Evolutionary conservation across 1,139 yeast species (phyloP), one percentile per base, ranked within the genome.

Genomic region (Candida dubliniensis): DNA sequence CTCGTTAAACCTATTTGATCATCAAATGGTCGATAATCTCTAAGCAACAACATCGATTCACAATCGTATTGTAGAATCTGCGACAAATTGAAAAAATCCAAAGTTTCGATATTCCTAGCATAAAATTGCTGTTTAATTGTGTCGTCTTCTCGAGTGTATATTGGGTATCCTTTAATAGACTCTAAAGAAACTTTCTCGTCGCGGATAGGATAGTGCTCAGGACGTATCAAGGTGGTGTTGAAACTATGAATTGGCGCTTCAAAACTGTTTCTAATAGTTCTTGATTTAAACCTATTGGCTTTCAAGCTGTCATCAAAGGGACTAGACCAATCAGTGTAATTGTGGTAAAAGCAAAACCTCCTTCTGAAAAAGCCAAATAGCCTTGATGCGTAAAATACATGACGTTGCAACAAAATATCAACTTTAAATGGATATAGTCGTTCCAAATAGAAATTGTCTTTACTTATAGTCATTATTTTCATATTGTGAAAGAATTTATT

Each of bases 161-260:
- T 40, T 4, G 49, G 41, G 25, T 41, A 40, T 5, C 38, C 29
- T n/a, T 39, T 36, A 10, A 14, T 27, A 13, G 29, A 27, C 5
- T 27, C 32, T 32, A 18, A 18, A 18, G 15, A 7, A 12, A 12
- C 9, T 18, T 34, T 39, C 15, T 42, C 39, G 8, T 43, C 36
- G 14, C 43, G 44, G 10, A 59, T 60, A 3, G 71, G 69, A 45
- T 64, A 67, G 49, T 67, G 69, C 38, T 64, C 64, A 6, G 70
- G 71, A 34, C 69, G 52, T 11, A 67, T 59, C 31, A 64, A 52
- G 1, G 70, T 63, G 25, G 54, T 55, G 38, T 58, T 60, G 49
- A 67, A 67, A 24, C 55, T 52, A 25, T 55, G 50, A 7, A 67
- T 63, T 2, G 66, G 64, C 1, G 52, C 53, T 47, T 67, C 72